Conservation (phyloP, 768 basidiomycete genomes). For the Termitomyces heimii region DNA sequence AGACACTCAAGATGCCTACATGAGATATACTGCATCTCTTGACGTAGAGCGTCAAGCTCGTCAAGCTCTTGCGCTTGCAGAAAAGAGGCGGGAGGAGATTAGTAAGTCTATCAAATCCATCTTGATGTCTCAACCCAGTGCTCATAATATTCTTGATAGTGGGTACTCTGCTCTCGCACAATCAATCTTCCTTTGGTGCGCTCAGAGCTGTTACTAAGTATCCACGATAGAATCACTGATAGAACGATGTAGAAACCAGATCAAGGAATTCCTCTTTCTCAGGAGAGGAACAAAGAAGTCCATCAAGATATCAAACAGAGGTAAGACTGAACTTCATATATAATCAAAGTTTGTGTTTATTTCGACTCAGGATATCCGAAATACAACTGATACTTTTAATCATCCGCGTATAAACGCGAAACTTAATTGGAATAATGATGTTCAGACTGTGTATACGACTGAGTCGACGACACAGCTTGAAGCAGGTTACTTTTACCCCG, state of each 20-base stretch:
- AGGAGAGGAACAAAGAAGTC: conserved; percentile 40
- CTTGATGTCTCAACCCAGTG: conserved; percentile 4
- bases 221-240: conserved; percentile 14
- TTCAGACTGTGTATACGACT: conserved; percentile 35
- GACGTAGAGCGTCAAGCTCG: conserved; percentile 64
- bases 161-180: conserved; percentile 40
- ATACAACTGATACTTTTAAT: conserved; percentile 33
- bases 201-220: conserved; percentile 5
- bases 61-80: conserved; percentile 55
- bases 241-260: conserved; percentile 26
- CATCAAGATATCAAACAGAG: conserved; percentile 38
- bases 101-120: conserved; percentile 27
- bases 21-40: conserved; percentile 62
- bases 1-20: conserved; percentile 67
- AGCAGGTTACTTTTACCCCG: conserved; percentile 22
- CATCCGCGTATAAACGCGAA: conserved; percentile 35
- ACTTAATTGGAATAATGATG: conserved; percentile 41
- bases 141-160: conserved; percentile 29
- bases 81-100: conserved; percentile 66
- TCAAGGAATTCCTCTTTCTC: conserved; percentile 51
- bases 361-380: conserved; percentile 28
- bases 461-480: conserved; percentile 39
- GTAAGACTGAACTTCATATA: conserved; percentile 18
- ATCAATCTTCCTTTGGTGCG: conserved; percentile 31
- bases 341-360: background rate